Evolutionary conservation across 1,139 yeast species (phyloP).

Genomic region (Debaryomyces nepalensis): DNA sequence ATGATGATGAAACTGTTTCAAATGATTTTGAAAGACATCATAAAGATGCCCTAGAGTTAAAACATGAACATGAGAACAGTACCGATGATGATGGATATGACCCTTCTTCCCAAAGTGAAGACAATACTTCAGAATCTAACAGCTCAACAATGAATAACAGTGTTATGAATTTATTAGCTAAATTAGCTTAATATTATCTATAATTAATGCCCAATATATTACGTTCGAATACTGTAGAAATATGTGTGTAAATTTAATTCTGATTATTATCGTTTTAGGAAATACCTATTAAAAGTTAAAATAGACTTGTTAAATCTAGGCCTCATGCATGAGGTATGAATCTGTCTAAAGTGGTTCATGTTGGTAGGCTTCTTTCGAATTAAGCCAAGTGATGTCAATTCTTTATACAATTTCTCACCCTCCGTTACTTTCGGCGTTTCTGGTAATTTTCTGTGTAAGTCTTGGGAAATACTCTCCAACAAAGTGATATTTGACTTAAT

Average conservation of each 20-base stretch:
- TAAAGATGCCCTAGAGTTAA: slow-evolving; percentile 38
- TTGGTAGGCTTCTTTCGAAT: slow-evolving; percentile 3
- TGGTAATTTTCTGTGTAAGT: slow-evolving; percentile 17
- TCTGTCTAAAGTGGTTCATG: not conserved
- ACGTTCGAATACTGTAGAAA: too few species aligned
- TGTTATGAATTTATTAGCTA: slow-evolving; percentile 42
- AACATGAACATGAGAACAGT: slow-evolving; percentile 26
- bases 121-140: slow-evolving; percentile 12
- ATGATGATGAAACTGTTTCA: slow-evolving; percentile 20
- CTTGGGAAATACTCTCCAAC: slow-evolving; percentile 14
- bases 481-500: slow-evolving; percentile 8
- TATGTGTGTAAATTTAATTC: not conserved
- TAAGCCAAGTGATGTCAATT: slow-evolving; percentile 13
- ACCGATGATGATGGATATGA: slow-evolving; percentile 20
- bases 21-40: slow-evolving; percentile 28
- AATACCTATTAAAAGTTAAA: not conserved
- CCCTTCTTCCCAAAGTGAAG: slow-evolving; percentile 20
- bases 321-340: slow-evolving; percentile 1
- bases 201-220: slow-evolving; percentile 2
- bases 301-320: slow-evolving; percentile 1
- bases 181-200: slow-evolving; percentile 28
- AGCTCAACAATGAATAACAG: slow-evolving; percentile 16
- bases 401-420: slow-evolving; percentile 18
- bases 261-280: not conserved
- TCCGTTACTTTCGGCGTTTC: slow-evolving; percentile 12